phyloP scores from a whole-genome alignment of 225 moss, liverwort and hornwort genomes.

The Physcomitrium patens region DNA sequence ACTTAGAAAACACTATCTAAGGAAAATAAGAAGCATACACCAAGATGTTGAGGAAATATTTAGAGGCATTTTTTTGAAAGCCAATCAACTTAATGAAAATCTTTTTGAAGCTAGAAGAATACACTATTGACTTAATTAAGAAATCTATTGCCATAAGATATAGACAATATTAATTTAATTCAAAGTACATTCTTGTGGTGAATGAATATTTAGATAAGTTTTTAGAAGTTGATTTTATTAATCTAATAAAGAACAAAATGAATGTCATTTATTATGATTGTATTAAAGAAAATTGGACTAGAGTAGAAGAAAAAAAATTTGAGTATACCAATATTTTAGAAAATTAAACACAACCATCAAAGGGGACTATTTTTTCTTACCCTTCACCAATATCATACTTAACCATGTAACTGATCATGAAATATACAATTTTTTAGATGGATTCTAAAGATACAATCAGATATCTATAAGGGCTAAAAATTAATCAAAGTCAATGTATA shows the following conservation, averaged over 20 bases:
- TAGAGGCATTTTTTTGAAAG: slow-evolving; percentile 6
- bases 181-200: neutral
- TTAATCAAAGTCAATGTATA: slow-evolving; percentile 26
- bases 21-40: neutral
- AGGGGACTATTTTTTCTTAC: neutral
- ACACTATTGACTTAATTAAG: neutral
- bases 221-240: neutral
- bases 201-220: neutral
- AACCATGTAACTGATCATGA: neutral
- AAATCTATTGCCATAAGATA: neutral
- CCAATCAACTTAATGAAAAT: neutral
- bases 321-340: slow-evolving; percentile 2
- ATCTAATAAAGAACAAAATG: slow-evolving; percentile 1
- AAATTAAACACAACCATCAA: neutral
- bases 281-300: neutral
- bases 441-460: slow-evolving; percentile 13
- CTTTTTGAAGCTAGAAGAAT: neutral
- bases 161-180: neutral
- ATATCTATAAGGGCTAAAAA: slow-evolving; percentile 2
- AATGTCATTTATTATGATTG: neutral
- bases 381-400: slow-evolving; percentile 7
- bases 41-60: neutral
- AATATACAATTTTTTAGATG: slow-evolving; percentile 2
- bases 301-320: neutral
- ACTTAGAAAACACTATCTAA: neutral